These are phyloP conservation scores for Carex pumila DNA, from an alignment of 176 grass and related monocot species.

Conservation along the genomic window DNA sequence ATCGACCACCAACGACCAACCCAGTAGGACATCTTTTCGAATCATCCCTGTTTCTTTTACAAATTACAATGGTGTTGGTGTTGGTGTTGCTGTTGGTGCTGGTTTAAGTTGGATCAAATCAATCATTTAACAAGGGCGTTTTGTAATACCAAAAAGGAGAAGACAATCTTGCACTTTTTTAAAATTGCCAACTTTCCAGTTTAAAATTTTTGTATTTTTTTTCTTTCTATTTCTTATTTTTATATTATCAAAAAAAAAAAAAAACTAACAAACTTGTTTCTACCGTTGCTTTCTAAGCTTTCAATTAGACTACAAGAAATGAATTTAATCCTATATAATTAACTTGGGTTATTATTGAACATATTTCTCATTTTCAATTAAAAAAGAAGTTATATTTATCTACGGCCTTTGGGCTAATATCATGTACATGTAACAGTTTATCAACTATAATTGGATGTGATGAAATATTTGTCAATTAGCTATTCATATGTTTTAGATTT, in stretches of 20 bases:
- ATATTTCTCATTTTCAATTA: too few species aligned
- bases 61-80: neutral
- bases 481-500: neutral
- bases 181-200: neutral
- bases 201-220: neutral
- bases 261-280: neutral
- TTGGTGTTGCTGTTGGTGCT: neutral
- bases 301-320: neutral
- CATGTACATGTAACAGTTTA: too few species aligned
- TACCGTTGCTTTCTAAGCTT: neutral
- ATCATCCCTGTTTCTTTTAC: neutral
- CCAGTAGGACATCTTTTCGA: neutral
- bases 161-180: neutral
- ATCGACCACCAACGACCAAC: neutral
- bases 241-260: neutral
- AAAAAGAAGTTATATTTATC: too few species aligned
- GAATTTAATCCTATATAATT: neutral
- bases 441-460: neutral
- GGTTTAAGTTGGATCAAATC: neutral
- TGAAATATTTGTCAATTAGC: neutral
- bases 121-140: neutral
- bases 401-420: too few species aligned
- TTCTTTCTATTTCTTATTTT: neutral
- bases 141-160: neutral
- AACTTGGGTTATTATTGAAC: neutral